These are phyloP conservation scores for Globisporangium alternatum DNA, from an alignment of 352 stramenopile genomes.

Conservation along the genomic window DNA sequence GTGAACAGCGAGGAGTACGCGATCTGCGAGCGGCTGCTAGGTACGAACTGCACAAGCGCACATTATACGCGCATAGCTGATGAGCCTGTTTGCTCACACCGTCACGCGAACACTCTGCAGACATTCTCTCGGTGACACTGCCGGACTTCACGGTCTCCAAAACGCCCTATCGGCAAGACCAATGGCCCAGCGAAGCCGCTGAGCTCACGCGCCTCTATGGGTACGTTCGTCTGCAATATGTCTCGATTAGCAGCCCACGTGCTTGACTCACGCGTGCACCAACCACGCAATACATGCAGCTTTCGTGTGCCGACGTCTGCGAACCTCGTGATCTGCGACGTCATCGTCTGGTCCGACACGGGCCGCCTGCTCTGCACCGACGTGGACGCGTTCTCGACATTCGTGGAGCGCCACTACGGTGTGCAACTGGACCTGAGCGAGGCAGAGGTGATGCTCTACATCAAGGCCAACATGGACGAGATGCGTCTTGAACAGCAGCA, in stretches of 20 bases:
- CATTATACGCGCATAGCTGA: not conserved
- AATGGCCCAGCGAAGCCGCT: conserved; percentile 40
- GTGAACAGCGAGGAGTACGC: conserved; percentile 74
- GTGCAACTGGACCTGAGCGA: conserved; percentile 66
- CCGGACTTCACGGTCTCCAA: conserved; percentile 60
- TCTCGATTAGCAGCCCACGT: not conserved
- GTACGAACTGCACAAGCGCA: conserved; percentile 20
- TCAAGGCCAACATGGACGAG: conserved; percentile 73
- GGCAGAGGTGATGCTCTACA: conserved; percentile 55
- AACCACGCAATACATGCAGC: not conserved
- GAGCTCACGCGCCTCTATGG: conserved; percentile 50
- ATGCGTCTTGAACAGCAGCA: conserved; percentile 26
- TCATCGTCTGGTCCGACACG: conserved; percentile 69
- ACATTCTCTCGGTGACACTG: conserved; percentile 50
- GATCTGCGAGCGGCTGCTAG: conserved; percentile 67
- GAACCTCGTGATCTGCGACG: conserved; percentile 53
- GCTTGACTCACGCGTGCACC: not conserved
- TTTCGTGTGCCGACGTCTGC: conserved; percentile 38
- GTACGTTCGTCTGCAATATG: conserved; percentile 18
- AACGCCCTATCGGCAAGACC: conserved; percentile 37
- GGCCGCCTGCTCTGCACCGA: conserved; percentile 57
- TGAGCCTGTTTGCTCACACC: not conserved
- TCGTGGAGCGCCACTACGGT: conserved; percentile 55
- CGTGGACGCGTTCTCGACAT: conserved; percentile 62
- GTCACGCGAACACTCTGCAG: conserved; percentile 16